Evolutionary conservation across 2,329 filamentous ascomycete species (phyloP).

Genomic region (Coniella lustricola): DNA sequence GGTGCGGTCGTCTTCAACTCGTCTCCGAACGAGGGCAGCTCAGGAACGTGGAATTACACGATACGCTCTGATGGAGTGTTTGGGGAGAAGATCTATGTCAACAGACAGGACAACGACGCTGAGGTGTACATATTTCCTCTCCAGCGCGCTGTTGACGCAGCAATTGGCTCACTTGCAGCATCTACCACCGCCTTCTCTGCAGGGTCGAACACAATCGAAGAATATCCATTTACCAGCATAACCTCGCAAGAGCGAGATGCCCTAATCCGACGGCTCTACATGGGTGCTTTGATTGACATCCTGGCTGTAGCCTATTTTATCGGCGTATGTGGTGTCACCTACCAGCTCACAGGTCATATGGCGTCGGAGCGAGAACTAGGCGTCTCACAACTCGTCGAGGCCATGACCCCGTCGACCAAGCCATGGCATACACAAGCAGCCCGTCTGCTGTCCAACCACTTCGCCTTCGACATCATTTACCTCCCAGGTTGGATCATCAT

Average conservation of each 20-base stretch:
- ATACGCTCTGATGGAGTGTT: conserved; percentile 57
- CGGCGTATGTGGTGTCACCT: conserved; percentile 72
- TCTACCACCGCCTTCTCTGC: conserved; percentile 11
- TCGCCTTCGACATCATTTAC: conserved; percentile 76
- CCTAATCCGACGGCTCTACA: conserved; percentile 62
- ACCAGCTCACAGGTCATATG: conserved; percentile 80
- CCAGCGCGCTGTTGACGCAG: conserved; percentile 59
- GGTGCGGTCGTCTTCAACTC: conserved; percentile 66
- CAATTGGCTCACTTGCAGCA: conserved; percentile 46
- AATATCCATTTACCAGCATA: conserved; percentile 71
- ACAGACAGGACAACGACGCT: conserved; percentile 51
- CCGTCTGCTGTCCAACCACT: conserved; percentile 70
- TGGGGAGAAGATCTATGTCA: conserved; percentile 45
- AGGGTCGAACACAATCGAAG: conserved; percentile 28
- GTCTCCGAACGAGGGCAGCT: conserved; percentile 54
- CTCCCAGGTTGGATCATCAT: conserved; percentile 76
- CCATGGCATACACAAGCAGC: conserved; percentile 72
- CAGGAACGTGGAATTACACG: conserved; percentile 62
- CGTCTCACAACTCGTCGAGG: conserved; percentile 82
- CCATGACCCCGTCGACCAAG: conserved; percentile 75
- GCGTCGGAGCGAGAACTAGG: conserved; percentile 80
- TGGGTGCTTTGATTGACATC: conserved; percentile 66
- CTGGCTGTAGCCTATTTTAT: conserved; percentile 74
- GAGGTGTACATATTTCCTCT: conserved; percentile 62
- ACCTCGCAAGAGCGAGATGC: conserved; percentile 61